Evolutionary conservation across 345 rosid genomes (phyloP).

Genomic region (Citrus hindsii): DNA sequence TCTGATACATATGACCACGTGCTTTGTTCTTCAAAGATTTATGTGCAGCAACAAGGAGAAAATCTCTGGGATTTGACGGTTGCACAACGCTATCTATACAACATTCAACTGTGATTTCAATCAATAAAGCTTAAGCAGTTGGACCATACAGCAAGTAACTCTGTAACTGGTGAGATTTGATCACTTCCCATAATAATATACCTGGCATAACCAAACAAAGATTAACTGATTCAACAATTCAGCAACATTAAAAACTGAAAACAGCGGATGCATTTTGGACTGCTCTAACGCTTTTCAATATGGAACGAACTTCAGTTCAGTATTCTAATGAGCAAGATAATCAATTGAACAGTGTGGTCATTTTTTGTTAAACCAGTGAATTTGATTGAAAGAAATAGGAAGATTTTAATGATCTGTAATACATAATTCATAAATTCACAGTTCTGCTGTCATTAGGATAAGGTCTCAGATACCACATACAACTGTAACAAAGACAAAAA

Average conservation of each 20-base stretch:
- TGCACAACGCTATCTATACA: not conserved
- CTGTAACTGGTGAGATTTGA: constrained; percentile 1
- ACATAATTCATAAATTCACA: no score
- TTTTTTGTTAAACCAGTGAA: not conserved
- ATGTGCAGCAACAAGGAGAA: not conserved
- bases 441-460: no score
- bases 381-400: not conserved
- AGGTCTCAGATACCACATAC: no score
- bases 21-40: not conserved
- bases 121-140: not conserved
- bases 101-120: not conserved
- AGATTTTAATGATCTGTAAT: not conserved
- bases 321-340: not conserved
- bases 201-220: constrained; percentile 22
- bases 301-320: not conserved
- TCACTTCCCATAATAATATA: constrained; percentile 31
- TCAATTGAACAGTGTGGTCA: not conserved
- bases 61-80: not conserved
- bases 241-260: not conserved
- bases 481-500: not conserved
- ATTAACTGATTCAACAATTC: not conserved
- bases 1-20: no score
- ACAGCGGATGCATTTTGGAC: not conserved
- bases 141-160: not conserved
- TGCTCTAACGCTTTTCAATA: no score